Evolutionary conservation across 179 eudicot genomes (phyloP), one percentile per base, ranked within the genome.

Genomic region (Beta macrorhiza): DNA sequence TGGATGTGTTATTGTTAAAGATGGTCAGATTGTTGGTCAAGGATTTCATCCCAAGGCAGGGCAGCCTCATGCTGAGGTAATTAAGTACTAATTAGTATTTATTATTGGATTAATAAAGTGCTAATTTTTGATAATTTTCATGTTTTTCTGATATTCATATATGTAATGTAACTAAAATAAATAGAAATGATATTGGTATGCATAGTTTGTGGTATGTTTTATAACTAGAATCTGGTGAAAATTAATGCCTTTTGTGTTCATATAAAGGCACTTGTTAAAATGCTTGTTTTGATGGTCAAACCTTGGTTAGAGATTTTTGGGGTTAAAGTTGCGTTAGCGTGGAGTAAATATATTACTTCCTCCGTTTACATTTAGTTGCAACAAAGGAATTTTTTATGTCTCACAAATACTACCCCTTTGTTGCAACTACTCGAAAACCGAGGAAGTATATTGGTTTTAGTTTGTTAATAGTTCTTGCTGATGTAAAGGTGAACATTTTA

Each of bases 21-120:
- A 90, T 87, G 96, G 93, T 67, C 73, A 89, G 77, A 84, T 96
- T 82, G 97, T 96, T 77, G 99, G 98, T 75, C 92, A 96, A 91
- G 98, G 99, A 19, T 96, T 96, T 85, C 99, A 96, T 80, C 99
- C 99, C 5, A 96, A 92, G 86, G 97, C 97, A 79, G 97, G 98
- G 5, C 93, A 91, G 72, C 98, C 99, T 83, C 99, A 96, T 90
- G 99, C 96, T 84, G 99, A 93, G 98, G 98, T 95, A 83, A 67
- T 1, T 55, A 44, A 61, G 63, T 62, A 47, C 2, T 57, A 25
- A 2, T 59, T 17, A 13, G 42, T 37, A 37, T 37, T 81, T 15
- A 65, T 52, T 5, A 47, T 74, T 55, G 53, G 4, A 20, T 80
- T 53, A 74, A 2, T 74, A 14, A 58, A 57, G 29, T 65, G 2